phyloP scores from a whole-genome alignment of 257 asterid genomes.

The Vinca minor region DNA sequence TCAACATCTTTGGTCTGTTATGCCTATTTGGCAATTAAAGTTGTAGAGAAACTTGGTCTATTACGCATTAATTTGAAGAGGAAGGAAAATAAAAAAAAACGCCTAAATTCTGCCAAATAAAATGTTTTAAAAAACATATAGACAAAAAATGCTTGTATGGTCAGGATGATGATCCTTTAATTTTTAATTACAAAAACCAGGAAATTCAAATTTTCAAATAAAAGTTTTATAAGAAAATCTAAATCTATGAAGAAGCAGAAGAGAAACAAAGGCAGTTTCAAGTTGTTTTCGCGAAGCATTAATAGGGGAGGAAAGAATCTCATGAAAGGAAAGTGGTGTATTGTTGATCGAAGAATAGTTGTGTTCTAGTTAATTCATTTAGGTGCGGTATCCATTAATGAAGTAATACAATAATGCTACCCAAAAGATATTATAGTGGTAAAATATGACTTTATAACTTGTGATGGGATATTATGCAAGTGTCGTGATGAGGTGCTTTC shows the following conservation, averaged over 20 bases:
- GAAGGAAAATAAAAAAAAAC: no score
- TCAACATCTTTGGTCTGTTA: no score
- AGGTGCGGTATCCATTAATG: slow-evolving; percentile 54
- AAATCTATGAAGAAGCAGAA: slow-evolving; percentile 53
- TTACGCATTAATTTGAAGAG: no score
- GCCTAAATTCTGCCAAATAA: no score
- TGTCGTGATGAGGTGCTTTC: slow-evolving; percentile 62
- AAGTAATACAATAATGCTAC: slow-evolving; percentile 69
- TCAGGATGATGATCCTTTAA: slow-evolving; percentile 76
- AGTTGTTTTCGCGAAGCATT: slow-evolving; percentile 61
- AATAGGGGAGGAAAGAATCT: slow-evolving; percentile 60
- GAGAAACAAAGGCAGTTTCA: slow-evolving; percentile 71
- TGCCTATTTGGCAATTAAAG: no score
- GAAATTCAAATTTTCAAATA: slow-evolving; percentile 37
- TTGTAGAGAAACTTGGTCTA: no score
- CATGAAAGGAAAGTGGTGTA: slow-evolving; percentile 68
- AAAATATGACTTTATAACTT: slow-evolving; percentile 68
- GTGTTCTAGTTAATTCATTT: slow-evolving; percentile 81
- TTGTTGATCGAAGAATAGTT: slow-evolving; percentile 56
- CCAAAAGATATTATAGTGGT: slow-evolving; percentile 45
- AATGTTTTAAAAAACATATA: no score
- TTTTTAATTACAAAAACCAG: slow-evolving; percentile 62
- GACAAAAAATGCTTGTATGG: no score
- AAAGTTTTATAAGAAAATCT: slow-evolving; percentile 37
- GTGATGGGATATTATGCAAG: slow-evolving; percentile 74